These are phyloP conservation scores for Porcisia hertigi DNA, from an alignment of 208 protist genomes.

Conservation along the genomic window DNA sequence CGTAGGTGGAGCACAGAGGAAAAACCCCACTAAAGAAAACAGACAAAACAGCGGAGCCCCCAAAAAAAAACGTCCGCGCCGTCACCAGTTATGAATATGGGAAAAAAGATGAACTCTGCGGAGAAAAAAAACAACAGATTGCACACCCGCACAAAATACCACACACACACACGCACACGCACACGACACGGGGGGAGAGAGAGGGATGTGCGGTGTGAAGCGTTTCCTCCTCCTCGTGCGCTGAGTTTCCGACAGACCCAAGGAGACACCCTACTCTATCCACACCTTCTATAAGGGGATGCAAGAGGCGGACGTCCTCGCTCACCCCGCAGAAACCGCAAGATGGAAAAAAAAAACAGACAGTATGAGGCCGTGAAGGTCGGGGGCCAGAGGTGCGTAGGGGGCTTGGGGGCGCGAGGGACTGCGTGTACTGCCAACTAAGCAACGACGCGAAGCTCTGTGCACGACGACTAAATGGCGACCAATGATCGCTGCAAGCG, in stretches of 20 bases:
- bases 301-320: not conserved
- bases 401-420: not conserved
- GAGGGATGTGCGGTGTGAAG: not conserved
- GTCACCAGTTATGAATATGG: too few relatives aligned
- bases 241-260: not conserved
- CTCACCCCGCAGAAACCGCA: not conserved
- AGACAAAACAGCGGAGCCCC: too few relatives aligned
- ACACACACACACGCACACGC: constrained; percentile 1
- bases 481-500: not conserved
- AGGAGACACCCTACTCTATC: not conserved
- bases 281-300: not conserved
- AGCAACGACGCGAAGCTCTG: not conserved
- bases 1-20: not conserved
- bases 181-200: not conserved
- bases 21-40: too few relatives aligned
- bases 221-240: not conserved
- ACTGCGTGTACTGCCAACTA: not conserved
- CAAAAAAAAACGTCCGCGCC: not conserved
- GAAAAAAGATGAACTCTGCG: not conserved
- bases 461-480: not conserved
- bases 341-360: not conserved
- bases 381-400: not conserved
- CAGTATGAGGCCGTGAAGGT: not conserved
- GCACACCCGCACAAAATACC: not conserved
- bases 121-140: not conserved